phyloP scores from a whole-genome alignment of 208 protist genomes.

The Leishmania turanica region DNA sequence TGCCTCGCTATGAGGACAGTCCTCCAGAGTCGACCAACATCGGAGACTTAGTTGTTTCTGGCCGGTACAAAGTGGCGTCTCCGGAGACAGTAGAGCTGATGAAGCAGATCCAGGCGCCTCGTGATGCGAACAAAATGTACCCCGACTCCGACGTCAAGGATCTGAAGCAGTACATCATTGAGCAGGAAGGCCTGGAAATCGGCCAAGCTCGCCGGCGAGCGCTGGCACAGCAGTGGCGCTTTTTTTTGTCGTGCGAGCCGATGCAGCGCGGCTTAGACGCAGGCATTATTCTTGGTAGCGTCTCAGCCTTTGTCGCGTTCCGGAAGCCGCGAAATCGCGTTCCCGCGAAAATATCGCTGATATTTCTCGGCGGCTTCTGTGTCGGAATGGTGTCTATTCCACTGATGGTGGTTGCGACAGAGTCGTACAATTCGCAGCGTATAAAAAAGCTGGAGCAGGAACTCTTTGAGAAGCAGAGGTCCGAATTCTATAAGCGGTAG shows the following conservation, averaged over 20 bases:
- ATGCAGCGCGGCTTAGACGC: conserved; percentile 85
- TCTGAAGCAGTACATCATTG: conserved; percentile 83
- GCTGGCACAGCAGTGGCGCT: conserved; percentile 85
- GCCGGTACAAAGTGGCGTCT: conserved; percentile 74
- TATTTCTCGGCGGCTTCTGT: conserved; percentile 75
- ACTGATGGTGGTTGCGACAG: conserved; percentile 62
- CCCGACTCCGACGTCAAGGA: conserved; percentile 77
- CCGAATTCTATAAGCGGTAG: conserved; percentile 60
- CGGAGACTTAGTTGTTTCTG: conserved; percentile 63
- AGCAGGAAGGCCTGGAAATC: conserved; percentile 83
- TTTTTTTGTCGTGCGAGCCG: conserved; percentile 84
- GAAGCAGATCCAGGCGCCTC: conserved; percentile 64
- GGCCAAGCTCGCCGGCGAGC: conserved; percentile 52
- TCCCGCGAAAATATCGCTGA: conserved; percentile 62
- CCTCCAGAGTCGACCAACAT: conserved; percentile 77
- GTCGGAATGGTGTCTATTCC: conserved; percentile 69
- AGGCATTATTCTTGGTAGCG: conserved; percentile 78
- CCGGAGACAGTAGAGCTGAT: conserved; percentile 81
- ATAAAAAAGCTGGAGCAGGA: conserved; percentile 81
- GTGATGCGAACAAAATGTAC: conserved; percentile 64
- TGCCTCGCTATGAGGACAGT: conserved; percentile 54
- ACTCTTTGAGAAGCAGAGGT: conserved; percentile 74
- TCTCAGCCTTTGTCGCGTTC: conserved; percentile 63
- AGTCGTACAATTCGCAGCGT: conserved; percentile 67
- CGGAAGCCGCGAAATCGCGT: conserved; percentile 61